Percentiles rank a stretch among this genome's conserved stretches.
These are phyloP conservation scores for Alternaria brassicicola DNA, from an alignment of 2,329 filamentous ascomycete species.

Conservation along the genomic window DNA sequence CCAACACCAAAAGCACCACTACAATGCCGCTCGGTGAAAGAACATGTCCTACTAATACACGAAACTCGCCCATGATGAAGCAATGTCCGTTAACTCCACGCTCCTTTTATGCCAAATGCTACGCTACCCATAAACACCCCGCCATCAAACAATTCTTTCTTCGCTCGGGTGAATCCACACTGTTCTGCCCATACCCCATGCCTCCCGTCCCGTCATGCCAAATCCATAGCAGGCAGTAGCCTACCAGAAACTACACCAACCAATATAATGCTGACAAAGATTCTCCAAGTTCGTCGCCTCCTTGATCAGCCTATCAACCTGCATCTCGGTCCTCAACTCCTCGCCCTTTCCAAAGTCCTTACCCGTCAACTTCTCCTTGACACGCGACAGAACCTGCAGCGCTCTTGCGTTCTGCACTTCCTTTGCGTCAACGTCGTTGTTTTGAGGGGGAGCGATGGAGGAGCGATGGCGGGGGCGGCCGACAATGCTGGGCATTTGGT, in stretches of 20 bases:
- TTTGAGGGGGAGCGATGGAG: slow-evolving; percentile 36
- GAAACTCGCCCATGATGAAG: slow-evolving; percentile 3
- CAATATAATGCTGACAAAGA: slow-evolving; percentile 97
- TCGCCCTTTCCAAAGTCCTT: slow-evolving; percentile 81
- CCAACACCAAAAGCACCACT: slow-evolving; percentile 1
- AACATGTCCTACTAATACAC: neutral
- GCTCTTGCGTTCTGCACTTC: slow-evolving; percentile 95
- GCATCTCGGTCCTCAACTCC: slow-evolving; percentile 81
- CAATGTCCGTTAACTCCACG: neutral
- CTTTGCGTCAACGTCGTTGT: slow-evolving; percentile 54
- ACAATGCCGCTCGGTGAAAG: slow-evolving; percentile 1
- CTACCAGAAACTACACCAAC: slow-evolving; percentile 98
- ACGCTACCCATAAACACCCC: neutral
- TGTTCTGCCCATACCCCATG: neutral
- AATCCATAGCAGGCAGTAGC: neutral
- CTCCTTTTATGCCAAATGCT: slow-evolving; percentile 9
- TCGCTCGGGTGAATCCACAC: neutral
- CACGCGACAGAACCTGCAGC: slow-evolving; percentile 85
- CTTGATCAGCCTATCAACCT: slow-evolving; percentile 92
- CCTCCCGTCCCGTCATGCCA: no score
- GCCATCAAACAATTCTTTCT: neutral
- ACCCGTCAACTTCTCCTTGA: slow-evolving; percentile 94
- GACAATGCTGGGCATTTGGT: slow-evolving; percentile 36
- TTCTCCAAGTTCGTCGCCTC: slow-evolving; percentile 98
- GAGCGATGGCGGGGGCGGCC: slow-evolving; percentile 47